Base-by-base conservation (phyloP, 345 rosid genomes). In the Melastoma malabathricum region DNA sequence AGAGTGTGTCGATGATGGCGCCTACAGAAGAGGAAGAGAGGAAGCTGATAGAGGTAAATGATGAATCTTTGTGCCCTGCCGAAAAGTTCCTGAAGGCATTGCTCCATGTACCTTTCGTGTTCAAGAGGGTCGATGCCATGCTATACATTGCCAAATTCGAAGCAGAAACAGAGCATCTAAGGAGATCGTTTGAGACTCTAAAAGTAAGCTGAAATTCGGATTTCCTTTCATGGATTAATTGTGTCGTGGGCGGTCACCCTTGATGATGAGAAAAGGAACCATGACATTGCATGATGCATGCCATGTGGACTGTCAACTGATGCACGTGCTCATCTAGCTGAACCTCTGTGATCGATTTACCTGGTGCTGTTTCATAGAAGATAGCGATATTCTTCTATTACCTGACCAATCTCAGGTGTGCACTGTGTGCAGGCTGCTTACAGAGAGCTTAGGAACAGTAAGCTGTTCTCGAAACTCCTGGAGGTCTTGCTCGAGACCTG, bases 401-500 rank as follows among this genome's bases (percentile, higher is more conserved):
- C 6, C n/a, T n/a, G n/a, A n/a, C n/a, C n/a, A n/a, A n/a, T n/a
- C n/a, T n/a, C n/a, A 6, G 31, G 31, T 27, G 6, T 27, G 31
- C 31, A 27, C 31, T 3, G 31, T 27, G 3, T 19, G 18, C 81
- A 87, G 97, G 81, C 67, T 57, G 94, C 95, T 64, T 74, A 78
- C 61, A 79, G 67, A 38, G 97, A 92, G 63, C 64, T 92, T 51
- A 79, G 59, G 73, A 92, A 68, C 62, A 92, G 94, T 57, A 66
- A 80, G 55, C 76, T 84, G 86, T 87, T 92, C 70, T 55, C 81
- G 55, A 92, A 84, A 72, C 97, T 92, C 58, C 62, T 84, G 5
- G 95, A 92, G 67, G 98, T 97, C 1, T 95, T 92, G 55, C 88
- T 87, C 17, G 83, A 75, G 60, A 87, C 98, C 0, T 94, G 98